Percentiles rank a stretch among this genome's conserved stretches.
phyloP scores from a whole-genome alignment of 148 eudicot genomes.

The Selenicereus undatus region DNA sequence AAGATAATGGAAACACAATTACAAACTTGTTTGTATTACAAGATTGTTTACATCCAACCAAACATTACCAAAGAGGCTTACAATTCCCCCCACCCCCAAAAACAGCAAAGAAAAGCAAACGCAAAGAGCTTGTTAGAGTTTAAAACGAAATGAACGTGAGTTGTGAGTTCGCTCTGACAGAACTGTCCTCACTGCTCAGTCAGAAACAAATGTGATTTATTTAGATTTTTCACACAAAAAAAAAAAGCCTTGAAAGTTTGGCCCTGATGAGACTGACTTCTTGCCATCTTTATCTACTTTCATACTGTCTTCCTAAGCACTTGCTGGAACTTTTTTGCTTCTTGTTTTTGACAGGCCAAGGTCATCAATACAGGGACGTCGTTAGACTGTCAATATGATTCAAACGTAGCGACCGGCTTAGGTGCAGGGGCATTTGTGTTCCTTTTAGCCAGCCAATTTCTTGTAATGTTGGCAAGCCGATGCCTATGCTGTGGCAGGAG shows the following conservation, averaged over 20 bases:
- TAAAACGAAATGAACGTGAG: neutral
- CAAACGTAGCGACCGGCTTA: constrained; percentile 60
- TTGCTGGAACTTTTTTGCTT: neutral
- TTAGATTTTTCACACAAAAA: neutral
- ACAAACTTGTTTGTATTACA: no score
- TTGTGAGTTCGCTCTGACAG: neutral
- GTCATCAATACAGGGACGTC: neutral
- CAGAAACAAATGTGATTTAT: neutral
- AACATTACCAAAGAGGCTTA: no score
- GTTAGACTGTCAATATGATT: constrained; percentile 51
- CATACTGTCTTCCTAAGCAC: neutral
- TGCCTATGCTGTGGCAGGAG: constrained; percentile 87
- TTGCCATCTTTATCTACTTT: neutral
- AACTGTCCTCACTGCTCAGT: neutral
- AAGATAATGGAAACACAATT: no score
- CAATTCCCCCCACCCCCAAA: no score
- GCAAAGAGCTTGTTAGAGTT: no score
- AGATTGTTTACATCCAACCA: no score
- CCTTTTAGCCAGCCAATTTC: constrained; percentile 64
- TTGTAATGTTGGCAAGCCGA: constrained; percentile 61
- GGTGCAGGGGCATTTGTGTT: constrained; percentile 63
- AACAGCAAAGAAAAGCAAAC: no score
- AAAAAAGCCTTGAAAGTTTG: neutral
- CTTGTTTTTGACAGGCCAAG: constrained; percentile 39
- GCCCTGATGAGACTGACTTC: neutral